phyloP scores from a whole-genome alignment of 2,329 filamentous ascomycete genomes.

The Pezicula radicicola region DNA sequence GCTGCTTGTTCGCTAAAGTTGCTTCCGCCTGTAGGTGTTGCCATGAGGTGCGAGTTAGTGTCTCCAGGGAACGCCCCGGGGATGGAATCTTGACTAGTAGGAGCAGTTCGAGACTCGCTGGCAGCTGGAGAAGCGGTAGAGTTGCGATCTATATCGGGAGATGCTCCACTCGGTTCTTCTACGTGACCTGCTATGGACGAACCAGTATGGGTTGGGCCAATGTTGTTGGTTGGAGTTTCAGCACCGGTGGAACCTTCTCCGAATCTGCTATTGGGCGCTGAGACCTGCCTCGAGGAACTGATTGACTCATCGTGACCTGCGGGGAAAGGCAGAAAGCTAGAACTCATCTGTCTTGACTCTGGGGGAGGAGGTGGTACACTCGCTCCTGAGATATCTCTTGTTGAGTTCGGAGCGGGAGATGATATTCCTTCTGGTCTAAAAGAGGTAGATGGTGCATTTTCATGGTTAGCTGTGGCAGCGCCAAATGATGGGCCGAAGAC shows the following conservation, averaged over 20 bases:
- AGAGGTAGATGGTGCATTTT: constrained; percentile 45
- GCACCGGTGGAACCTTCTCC: constrained; percentile 42
- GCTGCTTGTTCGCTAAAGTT: constrained; percentile 43
- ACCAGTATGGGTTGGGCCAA: constrained; percentile 25
- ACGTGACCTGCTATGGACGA: constrained; percentile 23
- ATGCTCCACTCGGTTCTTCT: constrained; percentile 21
- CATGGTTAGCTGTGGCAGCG: constrained; percentile 35
- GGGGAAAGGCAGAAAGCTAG: constrained; percentile 70
- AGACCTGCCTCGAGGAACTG: constrained; percentile 75
- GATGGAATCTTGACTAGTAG: constrained; percentile 33
- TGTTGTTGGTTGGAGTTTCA: constrained; percentile 34
- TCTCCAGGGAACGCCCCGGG: constrained; percentile 53
- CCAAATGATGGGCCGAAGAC: constrained; percentile 74
- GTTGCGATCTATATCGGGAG: constrained; percentile 26
- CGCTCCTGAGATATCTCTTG: constrained; percentile 54
- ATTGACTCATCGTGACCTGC: constrained; percentile 62
- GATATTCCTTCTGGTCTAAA: constrained; percentile 55
- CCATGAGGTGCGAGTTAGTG: constrained; percentile 38
- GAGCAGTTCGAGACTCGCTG: constrained; percentile 19
- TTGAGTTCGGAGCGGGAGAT: constrained; percentile 59
- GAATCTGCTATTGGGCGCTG: constrained; percentile 66
- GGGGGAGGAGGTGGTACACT: constrained; percentile 62
- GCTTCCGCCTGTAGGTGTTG: constrained; percentile 44
- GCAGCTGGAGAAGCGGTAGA: constrained; percentile 24
- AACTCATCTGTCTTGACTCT: constrained; percentile 74